phyloP scores from a whole-genome alignment of 75 land plant species.

The Larix kaempferi region DNA sequence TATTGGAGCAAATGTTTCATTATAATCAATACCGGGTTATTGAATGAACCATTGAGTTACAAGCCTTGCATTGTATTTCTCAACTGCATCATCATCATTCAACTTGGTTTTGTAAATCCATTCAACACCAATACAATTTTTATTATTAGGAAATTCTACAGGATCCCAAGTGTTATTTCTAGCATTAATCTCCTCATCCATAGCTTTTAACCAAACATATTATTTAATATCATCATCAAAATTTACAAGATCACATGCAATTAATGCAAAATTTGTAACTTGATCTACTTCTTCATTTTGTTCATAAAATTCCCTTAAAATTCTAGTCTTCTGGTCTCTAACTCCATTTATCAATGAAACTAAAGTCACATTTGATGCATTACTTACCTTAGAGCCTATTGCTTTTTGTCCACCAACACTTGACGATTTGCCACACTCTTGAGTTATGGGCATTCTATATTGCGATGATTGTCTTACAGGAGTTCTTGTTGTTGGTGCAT shows the following conservation, averaged over 20 bases:
- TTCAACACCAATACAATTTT: slow-evolving; percentile 5
- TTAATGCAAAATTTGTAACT: background rate
- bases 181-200: background rate
- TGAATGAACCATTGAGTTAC: slow-evolving; percentile 22
- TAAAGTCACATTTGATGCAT: too few species aligned
- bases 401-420: too few species aligned
- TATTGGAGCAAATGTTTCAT: too few species aligned
- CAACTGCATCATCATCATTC: slow-evolving; percentile 12
- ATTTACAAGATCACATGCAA: background rate
- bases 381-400: too few species aligned
- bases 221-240: background rate
- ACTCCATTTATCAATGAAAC: too few species aligned
- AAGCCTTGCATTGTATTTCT: slow-evolving; percentile 18
- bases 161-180: slow-evolving; percentile 9
- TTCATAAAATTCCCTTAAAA: background rate
- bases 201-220: background rate
- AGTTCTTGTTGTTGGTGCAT: background rate
- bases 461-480: background rate
- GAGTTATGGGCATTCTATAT: background rate
- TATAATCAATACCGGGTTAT: slow-evolving; percentile 12
- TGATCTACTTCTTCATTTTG: slow-evolving; percentile 4
- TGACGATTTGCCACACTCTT: background rate
- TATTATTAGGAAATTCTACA: slow-evolving; percentile 7
- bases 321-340: background rate
- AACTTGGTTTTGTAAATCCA: slow-evolving; percentile 19